These are phyloP conservation scores for Arthrocladium fulminans DNA, from an alignment of 2,329 filamentous ascomycete genomes.

Conservation along the genomic window DNA sequence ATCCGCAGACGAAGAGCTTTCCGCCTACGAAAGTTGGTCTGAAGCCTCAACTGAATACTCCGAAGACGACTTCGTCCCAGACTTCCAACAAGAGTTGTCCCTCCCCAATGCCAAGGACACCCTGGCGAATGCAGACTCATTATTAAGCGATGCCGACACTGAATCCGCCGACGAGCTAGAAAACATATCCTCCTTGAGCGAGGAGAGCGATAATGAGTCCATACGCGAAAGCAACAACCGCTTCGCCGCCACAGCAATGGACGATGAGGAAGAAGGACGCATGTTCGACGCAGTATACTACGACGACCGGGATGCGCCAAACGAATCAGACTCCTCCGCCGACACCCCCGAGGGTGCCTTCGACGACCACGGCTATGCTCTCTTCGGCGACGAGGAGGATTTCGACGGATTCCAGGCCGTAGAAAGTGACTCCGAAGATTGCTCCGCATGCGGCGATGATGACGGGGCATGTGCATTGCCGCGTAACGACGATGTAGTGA, in stretches of 20 bases:
- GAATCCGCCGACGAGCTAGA: too few relatives aligned
- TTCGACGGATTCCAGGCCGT: neutral
- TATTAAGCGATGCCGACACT: too few relatives aligned
- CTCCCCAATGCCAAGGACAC: neutral
- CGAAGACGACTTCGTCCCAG: neutral
- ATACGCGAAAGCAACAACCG: too few relatives aligned
- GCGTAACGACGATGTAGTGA: neutral
- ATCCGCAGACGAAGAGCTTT: neutral
- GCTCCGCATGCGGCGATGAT: neutral
- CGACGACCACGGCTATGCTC: neutral
- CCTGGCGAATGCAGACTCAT: neutral
- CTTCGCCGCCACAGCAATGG: too few relatives aligned
- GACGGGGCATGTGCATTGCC: neutral
- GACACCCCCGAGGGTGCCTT: neutral
- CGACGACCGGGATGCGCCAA: neutral
- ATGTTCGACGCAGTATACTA: neutral
- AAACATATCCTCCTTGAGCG: too few relatives aligned
- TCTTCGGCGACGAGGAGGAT: neutral
- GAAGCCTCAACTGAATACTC: conserved; percentile 1
- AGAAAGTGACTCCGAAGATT: neutral
- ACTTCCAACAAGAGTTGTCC: neutral
- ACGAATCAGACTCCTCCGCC: neutral
- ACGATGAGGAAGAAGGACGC: neutral
- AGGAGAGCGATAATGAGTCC: too few relatives aligned
- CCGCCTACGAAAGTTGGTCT: conserved; percentile 4